phyloP scores from a whole-genome alignment of 75 land plant species.

The Pinus albicaulis region DNA sequence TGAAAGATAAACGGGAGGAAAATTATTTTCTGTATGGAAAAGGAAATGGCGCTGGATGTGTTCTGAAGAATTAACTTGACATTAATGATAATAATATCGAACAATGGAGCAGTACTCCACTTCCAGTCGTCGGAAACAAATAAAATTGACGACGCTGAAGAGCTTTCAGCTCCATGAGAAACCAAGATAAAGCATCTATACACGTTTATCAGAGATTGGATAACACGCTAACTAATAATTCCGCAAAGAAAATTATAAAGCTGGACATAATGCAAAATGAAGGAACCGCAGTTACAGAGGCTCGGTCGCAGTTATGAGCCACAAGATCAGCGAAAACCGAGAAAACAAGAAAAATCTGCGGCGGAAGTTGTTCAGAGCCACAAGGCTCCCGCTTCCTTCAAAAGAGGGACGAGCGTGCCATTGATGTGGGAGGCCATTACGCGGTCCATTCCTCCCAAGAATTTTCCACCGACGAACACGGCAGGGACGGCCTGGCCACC shows the following conservation, averaged over 20 bases:
- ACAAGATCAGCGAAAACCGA: background rate
- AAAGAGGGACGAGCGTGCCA: conserved; percentile 57
- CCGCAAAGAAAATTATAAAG: background rate
- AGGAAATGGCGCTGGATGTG: too few relatives aligned
- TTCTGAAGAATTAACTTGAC: too few relatives aligned
- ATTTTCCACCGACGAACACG: conserved; percentile 75
- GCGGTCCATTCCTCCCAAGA: conserved; percentile 59
- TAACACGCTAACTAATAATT: background rate
- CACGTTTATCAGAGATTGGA: too few relatives aligned
- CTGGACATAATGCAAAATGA: conserved; percentile 5
- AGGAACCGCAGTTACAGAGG: background rate
- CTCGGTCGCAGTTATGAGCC: conserved; percentile 4
- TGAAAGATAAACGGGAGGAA: too few relatives aligned
- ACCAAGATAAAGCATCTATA: too few relatives aligned
- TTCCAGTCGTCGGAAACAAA: too few relatives aligned
- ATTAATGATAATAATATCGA: too few relatives aligned
- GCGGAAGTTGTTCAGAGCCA: conserved; percentile 42
- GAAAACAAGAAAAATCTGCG: background rate
- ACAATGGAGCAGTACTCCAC: too few relatives aligned
- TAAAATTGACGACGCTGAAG: too few relatives aligned
- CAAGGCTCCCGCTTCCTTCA: conserved; percentile 76
- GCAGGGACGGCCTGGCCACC: conserved; percentile 48
- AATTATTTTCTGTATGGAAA: too few relatives aligned
- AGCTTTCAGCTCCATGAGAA: too few relatives aligned
- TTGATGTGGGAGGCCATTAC: conserved; percentile 75